Evolutionary conservation across 2,329 filamentous ascomycete genomes (phyloP), one percentile per base, ranked within the genome.

Genomic region (Escovopsis sp.): DNA sequence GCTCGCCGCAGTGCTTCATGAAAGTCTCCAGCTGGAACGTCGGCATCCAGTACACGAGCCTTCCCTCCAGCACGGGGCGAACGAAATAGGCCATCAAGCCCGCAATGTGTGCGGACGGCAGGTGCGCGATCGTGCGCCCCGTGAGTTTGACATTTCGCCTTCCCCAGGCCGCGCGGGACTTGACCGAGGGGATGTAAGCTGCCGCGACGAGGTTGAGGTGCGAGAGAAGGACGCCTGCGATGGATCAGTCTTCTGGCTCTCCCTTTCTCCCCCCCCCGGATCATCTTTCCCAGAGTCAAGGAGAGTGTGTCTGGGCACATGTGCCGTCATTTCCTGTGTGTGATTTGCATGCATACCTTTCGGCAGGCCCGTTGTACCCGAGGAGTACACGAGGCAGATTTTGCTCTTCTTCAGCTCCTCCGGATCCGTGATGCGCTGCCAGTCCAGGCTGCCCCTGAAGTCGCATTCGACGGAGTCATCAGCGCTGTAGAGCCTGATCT

Each of bases 41-140:
- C 4, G 66, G 60, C 76, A 81, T 79, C 76, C 76, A 80, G 61
- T 74, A 79, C 3, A 72, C 63, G 1, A 61, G 56, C 3, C 65
- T 65, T 29, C 64, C 69, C 32, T 63, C 54, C 44, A 65, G 68
- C 9, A 57, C 52, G 1, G 54, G 51, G 35, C 61, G 60, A 37
- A 67, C 48, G 11, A 70, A 57, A 45, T 68, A 68, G n/a, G 58
- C 55, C 41, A 63, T 60, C 2, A 68, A 47, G 4, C 66, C 67
- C 4, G 67, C 66, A 25, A 70, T 64, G 50, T 71, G 67, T 1
- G 65, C 64, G 1, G 62, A 57, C 0, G 67, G 67, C 0, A 70
- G 50, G 46, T 70, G 67, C 1, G 56, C 66, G 2, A 68, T 47
- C 1, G 59, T 62, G 4, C 60, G 53, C 39, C 55, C 60, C 2